Evolutionary conservation across 2,329 filamentous ascomycete genomes (phyloP), one percentile per base, ranked within the genome.

Genomic region (Lojkania enalia): DNA sequence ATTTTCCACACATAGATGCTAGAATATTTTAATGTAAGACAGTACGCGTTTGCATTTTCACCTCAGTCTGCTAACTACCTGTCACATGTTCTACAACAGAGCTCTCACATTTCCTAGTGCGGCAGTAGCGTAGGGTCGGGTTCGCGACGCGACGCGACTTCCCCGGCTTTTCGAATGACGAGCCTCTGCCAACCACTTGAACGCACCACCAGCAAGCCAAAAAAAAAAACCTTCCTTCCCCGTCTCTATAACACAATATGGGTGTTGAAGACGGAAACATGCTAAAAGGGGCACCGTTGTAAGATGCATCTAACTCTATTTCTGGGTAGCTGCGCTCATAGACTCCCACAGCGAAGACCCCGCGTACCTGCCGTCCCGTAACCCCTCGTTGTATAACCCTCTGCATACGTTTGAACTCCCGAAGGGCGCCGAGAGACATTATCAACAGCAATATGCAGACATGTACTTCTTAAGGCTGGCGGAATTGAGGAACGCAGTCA

Each of bases 391-490:
- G 43, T 97, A 96, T 75, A 85, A 83, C 44, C 84, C 92, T 0
- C 78, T 95, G 20, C 74, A 83, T 42, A 87, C 85, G 5, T 97
- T 90, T 70, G 75, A 75, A 37, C 81, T 97, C 7, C 80, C 87
- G 18, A 85, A 76, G 52, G 80, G 80, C 19, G 70, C 76, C 31
- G 72, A 77, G 25, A 77, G 78, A 50, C 86, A 90, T 42, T 99
- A 97, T 69, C 79, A 91, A 68, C 94, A 97, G 69, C 94, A 99
- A 73, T 99, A 88, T 80, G 89, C 87, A 51, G 94, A 99, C 71
- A 92, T 97, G 83, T 99, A 99, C 78, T 99, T 96, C 67, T 70
- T 96, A 58, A 87, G 94, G 11, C 80, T 99, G 18, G 84, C 89
- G 27, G 87, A 88, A 71, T 82, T 99, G 67, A 96, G 92, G 72